Percentiles rank a stretch among this genome's conserved stretches.
These are phyloP conservation scores for Clitopilus passeckerianus DNA, from an alignment of 768 basidiomycete species.

Conservation along the genomic window DNA sequence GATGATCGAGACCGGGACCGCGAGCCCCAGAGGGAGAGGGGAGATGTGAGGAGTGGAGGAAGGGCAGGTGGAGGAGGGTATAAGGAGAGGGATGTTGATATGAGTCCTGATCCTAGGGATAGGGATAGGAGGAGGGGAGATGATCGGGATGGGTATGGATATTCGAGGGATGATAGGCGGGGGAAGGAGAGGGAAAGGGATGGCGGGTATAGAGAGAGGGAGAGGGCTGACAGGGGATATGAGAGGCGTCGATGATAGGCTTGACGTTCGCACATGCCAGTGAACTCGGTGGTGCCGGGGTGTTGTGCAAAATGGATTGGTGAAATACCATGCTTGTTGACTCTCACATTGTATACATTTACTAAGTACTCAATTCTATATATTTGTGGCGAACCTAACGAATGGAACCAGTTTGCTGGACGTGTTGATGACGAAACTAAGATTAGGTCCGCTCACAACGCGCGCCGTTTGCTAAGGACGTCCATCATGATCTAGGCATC, in stretches of 20 bases:
- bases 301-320: not conserved
- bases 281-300: too few relatives aligned
- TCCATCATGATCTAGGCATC: too few relatives aligned
- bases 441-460: too few relatives aligned
- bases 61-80: not conserved
- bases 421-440: too few relatives aligned
- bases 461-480: too few relatives aligned
- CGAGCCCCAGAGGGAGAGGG: not conserved
- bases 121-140: not conserved
- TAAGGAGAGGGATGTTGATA: not conserved
- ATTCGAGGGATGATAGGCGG: not conserved
- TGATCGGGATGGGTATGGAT: not conserved
- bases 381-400: too few relatives aligned
- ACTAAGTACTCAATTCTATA: too few relatives aligned
- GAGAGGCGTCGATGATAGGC: not conserved
- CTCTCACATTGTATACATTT: not conserved
- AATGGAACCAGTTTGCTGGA: too few relatives aligned
- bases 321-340: not conserved
- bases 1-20: not conserved
- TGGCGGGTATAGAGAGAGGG: not conserved
- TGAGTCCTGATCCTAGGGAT: slow-evolving; percentile 1
- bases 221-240: not conserved
- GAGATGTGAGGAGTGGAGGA: not conserved
- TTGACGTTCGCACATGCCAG: not conserved
- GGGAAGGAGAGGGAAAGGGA: not conserved